Percentiles rank a stretch among this genome's conserved stretches.
Evolutionary conservation across 192 early-diverging fungal species (phyloP).

Genomic region (Backusella circina): DNA sequence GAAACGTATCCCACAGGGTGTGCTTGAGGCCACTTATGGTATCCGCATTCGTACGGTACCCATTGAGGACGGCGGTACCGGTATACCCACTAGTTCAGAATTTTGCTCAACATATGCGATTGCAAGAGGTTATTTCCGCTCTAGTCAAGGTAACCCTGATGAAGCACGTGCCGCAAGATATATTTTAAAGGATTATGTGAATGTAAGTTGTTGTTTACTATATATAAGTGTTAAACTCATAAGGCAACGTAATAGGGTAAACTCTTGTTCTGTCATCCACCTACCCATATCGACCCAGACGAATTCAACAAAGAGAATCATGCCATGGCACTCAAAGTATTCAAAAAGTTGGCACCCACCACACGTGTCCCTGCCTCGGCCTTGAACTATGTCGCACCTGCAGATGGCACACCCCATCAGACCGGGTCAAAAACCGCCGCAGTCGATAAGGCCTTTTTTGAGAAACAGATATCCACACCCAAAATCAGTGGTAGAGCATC

Average conservation of each 20-base stretch:
- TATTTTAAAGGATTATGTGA: conserved; percentile 97
- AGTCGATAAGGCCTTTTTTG: conserved; percentile 50
- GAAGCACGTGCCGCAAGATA: conserved; percentile 95
- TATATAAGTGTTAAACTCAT: no score
- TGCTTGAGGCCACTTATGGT: conserved; percentile 91
- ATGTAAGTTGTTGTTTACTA: no score
- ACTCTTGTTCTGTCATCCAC: conserved; percentile 86
- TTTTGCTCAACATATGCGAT: conserved; percentile 88
- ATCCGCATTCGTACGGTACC: conserved; percentile 79
- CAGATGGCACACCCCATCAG: conserved; percentile 29
- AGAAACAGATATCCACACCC: conserved; percentile 24
- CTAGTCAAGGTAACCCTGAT: conserved; percentile 95
- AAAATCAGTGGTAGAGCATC: conserved; percentile 30
- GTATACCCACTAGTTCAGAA: conserved; percentile 86
- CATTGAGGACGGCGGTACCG: conserved; percentile 69
- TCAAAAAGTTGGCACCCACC: conserved; percentile 47
- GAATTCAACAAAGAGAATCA: conserved; percentile 89
- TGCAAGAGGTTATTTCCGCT: conserved; percentile 86
- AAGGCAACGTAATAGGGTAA: no score
- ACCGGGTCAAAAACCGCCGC: conserved; percentile 49
- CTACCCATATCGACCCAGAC: conserved; percentile 44
- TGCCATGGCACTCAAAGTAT: conserved; percentile 50
- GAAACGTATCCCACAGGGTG: conserved; percentile 79
- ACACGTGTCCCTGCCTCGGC: conserved; percentile 57
- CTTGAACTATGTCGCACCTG: conserved; percentile 47